phyloP scores from a whole-genome alignment of 1,139 yeast species.

The Scheffersomyces stambukii region DNA sequence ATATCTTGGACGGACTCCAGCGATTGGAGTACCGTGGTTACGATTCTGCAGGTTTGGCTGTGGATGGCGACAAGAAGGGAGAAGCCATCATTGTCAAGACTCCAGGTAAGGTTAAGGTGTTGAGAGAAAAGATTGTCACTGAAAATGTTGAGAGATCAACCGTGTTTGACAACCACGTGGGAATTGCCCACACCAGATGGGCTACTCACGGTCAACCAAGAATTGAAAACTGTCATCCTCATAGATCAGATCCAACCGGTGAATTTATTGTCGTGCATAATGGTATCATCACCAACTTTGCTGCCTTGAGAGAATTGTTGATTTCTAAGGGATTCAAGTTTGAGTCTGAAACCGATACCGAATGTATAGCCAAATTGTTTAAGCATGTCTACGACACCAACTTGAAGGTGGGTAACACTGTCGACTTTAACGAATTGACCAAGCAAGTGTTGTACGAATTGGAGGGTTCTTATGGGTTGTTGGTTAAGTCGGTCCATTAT shows the following conservation, averaged over 20 bases:
- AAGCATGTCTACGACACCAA: constrained; percentile 86
- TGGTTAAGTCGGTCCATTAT: constrained; percentile 86
- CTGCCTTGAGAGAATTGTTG: constrained; percentile 82
- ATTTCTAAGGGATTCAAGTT: constrained; percentile 74
- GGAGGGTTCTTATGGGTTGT: constrained; percentile 96
- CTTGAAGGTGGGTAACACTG: constrained; percentile 44
- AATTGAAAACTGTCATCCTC: constrained; percentile 90
- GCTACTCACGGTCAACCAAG: constrained; percentile 98
- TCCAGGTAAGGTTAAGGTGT: constrained; percentile 86
- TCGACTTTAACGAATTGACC: constrained; percentile 85
- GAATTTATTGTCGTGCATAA: constrained; percentile 95
- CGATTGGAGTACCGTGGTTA: constrained; percentile 97
- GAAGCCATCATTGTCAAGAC: constrained; percentile 60
- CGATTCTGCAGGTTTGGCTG: constrained; percentile 94
- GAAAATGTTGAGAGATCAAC: constrained; percentile 55
- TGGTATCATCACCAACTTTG: constrained; percentile 95
- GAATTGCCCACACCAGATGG: constrained; percentile 99
- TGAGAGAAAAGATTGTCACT: constrained; percentile 63
- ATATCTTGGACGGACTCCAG: constrained; percentile 85
- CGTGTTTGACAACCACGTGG: constrained; percentile 80
- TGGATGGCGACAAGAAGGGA: constrained; percentile 56
- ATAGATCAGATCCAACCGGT: constrained; percentile 74
- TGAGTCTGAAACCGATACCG: constrained; percentile 96
- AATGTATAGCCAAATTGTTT: constrained; percentile 93
- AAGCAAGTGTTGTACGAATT: constrained; percentile 89